Base-by-base conservation (phyloP, 2,329 filamentous ascomycete species). In the Fusarium gaditjirri region DNA sequence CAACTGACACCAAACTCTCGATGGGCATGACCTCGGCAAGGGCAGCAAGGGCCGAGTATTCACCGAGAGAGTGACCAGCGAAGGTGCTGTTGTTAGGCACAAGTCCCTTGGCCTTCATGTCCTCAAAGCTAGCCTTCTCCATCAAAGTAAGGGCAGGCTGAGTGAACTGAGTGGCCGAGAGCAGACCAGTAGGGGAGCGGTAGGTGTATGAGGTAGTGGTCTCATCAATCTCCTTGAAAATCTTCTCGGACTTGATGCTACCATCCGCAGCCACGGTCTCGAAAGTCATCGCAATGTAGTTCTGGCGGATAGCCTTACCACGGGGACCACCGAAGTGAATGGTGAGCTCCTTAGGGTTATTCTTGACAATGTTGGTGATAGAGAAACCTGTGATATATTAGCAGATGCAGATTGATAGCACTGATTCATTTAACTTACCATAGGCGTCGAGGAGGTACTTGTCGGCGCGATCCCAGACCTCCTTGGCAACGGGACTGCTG, bases 201-300 rank as follows among this genome's bases (percentile, higher is more conserved):
- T 98, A 99, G 4, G 96, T 99, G 87, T 99, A 99, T 1, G 93
- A 98, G 10, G 93, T 93, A 5, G 95, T 98, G 80, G 88, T 92
- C 84, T 98, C 96, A 78, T 92, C 90, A 77, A 99, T 95, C 78
- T 97, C 95, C 87, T 99, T 98, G 89, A 99, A 99, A 80, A 99
- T 99, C 85, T 95, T 97, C 87, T 99, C 96, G 1, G 96, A 98
- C 84, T 98, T 98, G 86, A 97, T 94, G 39, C 90, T 90, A 31
- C 96, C 96, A 81, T 99, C 96, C 4, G 93, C 86, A 65, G 92
- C 93, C 58, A 99, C 94, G n/a, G 95, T 97, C 86, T 99, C 96
- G 83, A 98, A 99, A 52, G 95, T 98, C 96, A 99, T 99, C 67
- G 95, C 92, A 93, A 98, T 98, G 87, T 99, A 99, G 84, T 99